These are phyloP conservation scores for Mercurialis annua DNA, from an alignment of 345 rosid species.

Conservation along the genomic window DNA sequence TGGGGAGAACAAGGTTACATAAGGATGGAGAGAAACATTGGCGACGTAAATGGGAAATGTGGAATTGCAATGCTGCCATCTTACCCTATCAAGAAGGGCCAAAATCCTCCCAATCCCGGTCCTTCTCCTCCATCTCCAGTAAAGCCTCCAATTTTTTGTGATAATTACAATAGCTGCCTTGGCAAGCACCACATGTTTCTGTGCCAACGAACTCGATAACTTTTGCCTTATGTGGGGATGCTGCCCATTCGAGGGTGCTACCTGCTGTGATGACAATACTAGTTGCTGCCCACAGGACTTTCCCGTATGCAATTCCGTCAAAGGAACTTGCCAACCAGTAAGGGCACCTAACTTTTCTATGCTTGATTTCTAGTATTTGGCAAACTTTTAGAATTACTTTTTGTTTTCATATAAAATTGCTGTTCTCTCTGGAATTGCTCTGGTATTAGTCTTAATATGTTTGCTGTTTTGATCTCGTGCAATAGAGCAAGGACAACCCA, in stretches of 20 bases:
- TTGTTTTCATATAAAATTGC: background rate
- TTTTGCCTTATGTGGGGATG: conserved; percentile 90
- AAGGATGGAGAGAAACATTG: conserved; percentile 61
- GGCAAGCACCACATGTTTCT: conserved; percentile 81
- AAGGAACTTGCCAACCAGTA: conserved; percentile 72
- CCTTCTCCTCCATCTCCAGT: conserved; percentile 91
- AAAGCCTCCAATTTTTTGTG: conserved; percentile 69
- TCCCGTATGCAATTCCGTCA: conserved; percentile 66
- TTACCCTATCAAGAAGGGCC: conserved; percentile 73
- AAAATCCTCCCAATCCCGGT: conserved; percentile 92
- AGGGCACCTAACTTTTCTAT: conserved; percentile 4
- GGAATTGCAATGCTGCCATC: conserved; percentile 86
- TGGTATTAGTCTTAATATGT: no score
- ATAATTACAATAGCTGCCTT: conserved; percentile 63
- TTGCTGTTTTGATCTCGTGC: conserved; percentile 21
- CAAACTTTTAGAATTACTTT: background rate
- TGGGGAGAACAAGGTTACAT: conserved; percentile 90
- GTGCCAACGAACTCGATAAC: conserved; percentile 48
- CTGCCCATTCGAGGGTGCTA: conserved; percentile 82
- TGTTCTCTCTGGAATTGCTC: no score
- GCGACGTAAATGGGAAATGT: conserved; percentile 53
- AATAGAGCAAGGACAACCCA: conserved; percentile 85
- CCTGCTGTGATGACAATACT: conserved; percentile 74
- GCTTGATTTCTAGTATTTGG: no score
- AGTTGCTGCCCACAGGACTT: conserved; percentile 89